phyloP scores from a whole-genome alignment of 371 early-diverging fungal species.

The Mortierella sp. region DNA sequence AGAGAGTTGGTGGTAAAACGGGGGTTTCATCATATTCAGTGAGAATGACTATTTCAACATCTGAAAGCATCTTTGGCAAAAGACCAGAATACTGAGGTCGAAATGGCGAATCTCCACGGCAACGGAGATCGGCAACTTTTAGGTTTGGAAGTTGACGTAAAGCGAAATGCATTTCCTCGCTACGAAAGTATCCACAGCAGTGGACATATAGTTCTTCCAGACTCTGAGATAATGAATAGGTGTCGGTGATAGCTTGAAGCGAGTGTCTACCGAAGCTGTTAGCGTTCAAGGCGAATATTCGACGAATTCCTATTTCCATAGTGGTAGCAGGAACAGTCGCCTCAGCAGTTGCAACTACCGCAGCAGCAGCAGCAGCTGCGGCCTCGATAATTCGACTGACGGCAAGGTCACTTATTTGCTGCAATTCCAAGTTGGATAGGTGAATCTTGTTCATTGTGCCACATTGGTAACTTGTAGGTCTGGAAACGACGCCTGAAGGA shows the following conservation, averaged over 20 bases:
- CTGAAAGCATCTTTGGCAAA: neutral
- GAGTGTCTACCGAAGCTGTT: neutral
- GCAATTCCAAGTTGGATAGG: too few relatives aligned
- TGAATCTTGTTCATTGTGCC: neutral
- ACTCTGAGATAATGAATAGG: neutral
- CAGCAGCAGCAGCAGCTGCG: neutral
- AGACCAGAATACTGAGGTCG: neutral
- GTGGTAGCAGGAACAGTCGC: neutral
- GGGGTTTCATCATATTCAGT: neutral
- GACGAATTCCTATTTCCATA: neutral
- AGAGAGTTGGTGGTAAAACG: neutral
- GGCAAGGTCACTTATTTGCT: neutral
- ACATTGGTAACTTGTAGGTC: neutral
- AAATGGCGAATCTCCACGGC: neutral
- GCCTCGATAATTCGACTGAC: neutral
- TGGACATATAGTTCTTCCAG: neutral
- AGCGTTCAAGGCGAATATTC: neutral
- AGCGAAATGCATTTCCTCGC: constrained; percentile 6
- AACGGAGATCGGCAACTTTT: constrained; percentile 4
- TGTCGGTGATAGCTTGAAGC: neutral
- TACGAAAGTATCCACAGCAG: constrained; percentile 3
- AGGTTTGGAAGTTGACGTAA: neutral
- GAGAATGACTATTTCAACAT: neutral
- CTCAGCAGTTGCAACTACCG: too few relatives aligned
- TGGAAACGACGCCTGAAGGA: too few relatives aligned